Evolutionary conservation across 371 early-diverging fungal species (phyloP), one percentile per base, ranked within the genome.

Genomic region (Encephalitozoon romaleae): DNA sequence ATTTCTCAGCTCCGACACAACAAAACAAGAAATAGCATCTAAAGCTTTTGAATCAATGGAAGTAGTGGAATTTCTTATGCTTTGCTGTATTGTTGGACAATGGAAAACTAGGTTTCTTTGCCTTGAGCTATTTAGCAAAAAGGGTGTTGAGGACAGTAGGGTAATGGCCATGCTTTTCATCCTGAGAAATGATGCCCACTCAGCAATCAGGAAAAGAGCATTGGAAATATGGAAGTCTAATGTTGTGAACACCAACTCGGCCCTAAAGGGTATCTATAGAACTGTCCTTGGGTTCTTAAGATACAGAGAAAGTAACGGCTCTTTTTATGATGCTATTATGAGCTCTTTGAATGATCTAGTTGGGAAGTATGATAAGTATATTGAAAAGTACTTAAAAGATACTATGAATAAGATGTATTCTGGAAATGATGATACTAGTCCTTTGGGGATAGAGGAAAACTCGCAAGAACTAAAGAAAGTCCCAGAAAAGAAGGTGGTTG

Each of bases 161-260:
- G 41, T 54, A 15, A 18, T 64, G 55, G 30, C 73, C 6, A 39
- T 78, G 25, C 52, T 78, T 2, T 78, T 65, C 49, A 65, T 72
- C 30, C 41, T 76, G n/a, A 71, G 47, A 38, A 51, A 72, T 26
- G 74, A 78, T 34, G 18, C 23, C 0, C 78, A 78, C 38, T 39
- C 32, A 8, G 30, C 72, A 26, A 5, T 78, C 11, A 51, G 67
- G 55, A 78, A 78, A 45, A 72, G 32, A 67, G 78, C 72, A 45
- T 15, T 28, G 30, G 78, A 78, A 6, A 49, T 72, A 34, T 73
- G 54, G 43, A 78, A 72, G 18, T 38, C 38, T 3, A 59, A n/a
- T 15, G 47, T 78, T 12, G 26, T 25, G 11, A 72, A 78, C 64
- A 45, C 78, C 9, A 78, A 78, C 42, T 72, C 43, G 26, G 23